Base-by-base conservation (phyloP, 1,284 basidiomycete species). In the Phellopilus nigrolimitatus region DNA sequence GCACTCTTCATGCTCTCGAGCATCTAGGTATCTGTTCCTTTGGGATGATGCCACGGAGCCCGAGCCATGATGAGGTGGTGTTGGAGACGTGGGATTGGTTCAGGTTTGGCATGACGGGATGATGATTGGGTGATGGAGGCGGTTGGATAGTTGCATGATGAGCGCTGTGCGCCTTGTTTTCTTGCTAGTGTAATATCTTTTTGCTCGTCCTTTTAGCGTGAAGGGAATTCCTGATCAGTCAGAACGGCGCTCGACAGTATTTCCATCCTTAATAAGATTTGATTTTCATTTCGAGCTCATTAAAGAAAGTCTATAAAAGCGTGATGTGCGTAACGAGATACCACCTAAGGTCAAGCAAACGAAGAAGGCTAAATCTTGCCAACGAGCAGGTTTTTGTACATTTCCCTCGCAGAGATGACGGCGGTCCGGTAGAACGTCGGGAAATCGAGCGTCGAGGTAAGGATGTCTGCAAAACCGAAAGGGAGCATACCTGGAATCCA, bases 401-500 rank as follows among this genome's bases (percentile, higher is more conserved):
- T 95, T 72, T 95, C 91, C 50, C 90, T 71, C 0, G 67, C 94
- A 0, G 93, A 93, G 59, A 97, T 80, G 43, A 82, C 72, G 3
- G 76, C 71, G 0, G 95, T 98, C 60, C 85, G 73, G 65, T 83
- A 93, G 54, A 98, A 73, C 0, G 93, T 91, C 8, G 79, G 78
- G 47, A 92, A 59, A 69, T 99, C 95, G 15, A 98, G 78, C 2
- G 95, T 98, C 4, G 94, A 97, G 15, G 82, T 82, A 49, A 98
- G 59, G 4, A 76, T 76, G 67, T 99, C 97, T 15, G 88, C 86
- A 37, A 95, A 78, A 0, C 95, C 95, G 60, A 99, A 97, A 0
- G 95, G 94, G 54, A 95, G 64, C 91, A 94, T 94, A 37, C 83
- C 71, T 1, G 91, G 90, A 60, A 94, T 93, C 89, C 91, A 95